Evolutionary conservation across 1,139 yeast genomes (phyloP), one percentile per base, ranked within the genome.

Genomic region (Yamadazyma spencermartinsiae): DNA sequence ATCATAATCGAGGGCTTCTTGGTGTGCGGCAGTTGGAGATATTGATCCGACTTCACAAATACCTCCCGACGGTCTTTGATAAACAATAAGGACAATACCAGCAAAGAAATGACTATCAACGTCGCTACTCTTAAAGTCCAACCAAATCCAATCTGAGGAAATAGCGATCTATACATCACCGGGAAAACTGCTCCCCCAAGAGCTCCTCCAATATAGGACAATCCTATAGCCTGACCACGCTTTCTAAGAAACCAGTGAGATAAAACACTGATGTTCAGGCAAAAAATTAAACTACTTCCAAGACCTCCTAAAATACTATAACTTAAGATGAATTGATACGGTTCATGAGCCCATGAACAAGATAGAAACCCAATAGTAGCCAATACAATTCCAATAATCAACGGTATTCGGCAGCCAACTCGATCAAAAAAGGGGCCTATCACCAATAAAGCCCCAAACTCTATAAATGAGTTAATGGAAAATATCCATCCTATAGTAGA

Each of bases 131-230:
- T 61, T 31, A 80, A 68, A 2, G 85, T 76, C 86, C 87, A 82
- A 14, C 68, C 74, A 52, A 68, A 82, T 1, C 88, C 87, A 13
- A 77, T 58, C 25, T 52, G 48, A 0, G 58, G 61, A 48, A 72
- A 74, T 41, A 80, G 60, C 21, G 62, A 55, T 41, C 76, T 68
- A 48, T 80, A 65, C 66, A 79, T 68, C 17, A 81, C 55, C 0
- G 87, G 82, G 54, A 76, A 79, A 2, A 78, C 57, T 1, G 81
- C 68, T 2, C 85, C 86, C 2, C 88, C 88, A 3, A 79, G 56
- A 6, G 82, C 74, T 1, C 85, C 86, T 3, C 87, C 87, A 16
- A 76, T 63, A 2, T 82, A 78, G 1, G 80, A 79, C 2, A 78
- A 47, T 0, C 83, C 80, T 25, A 76, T 59, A 1, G 84, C 85